Evolutionary conservation across 805 yeast genomes (phyloP), one percentile per base, ranked within the genome.

Genomic region (Candida taoyuanica): DNA sequence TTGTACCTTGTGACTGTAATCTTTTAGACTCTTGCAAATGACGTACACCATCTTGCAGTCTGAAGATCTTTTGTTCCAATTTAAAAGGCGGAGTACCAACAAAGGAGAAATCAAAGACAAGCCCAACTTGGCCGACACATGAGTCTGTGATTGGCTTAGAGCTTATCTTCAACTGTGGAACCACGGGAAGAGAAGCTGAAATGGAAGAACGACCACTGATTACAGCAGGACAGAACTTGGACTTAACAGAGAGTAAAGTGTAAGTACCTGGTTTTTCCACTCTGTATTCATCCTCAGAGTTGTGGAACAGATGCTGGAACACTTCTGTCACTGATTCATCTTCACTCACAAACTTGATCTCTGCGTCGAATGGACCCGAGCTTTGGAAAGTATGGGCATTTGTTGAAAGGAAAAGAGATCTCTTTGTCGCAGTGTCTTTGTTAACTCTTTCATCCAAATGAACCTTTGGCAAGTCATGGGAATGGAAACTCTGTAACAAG

Each of bases 111-210:
- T 81, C 85, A 44, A 86, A 87, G 23, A 71, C 68, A 42, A 88
- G 77, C 0, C 97, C 98, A 7, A 87, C 80, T 31, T 88, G 86
- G 0, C 98, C 98, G 21, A 93, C 84, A 64, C 99, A 93, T 34
- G 82, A 76, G 52, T 91, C 98, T 18, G 77, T 67, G 3, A 91
- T 76, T 3, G 91, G 64, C 8, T 58, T 57, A 3, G 71, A 59
- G 19, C 50, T 55, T 13, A 74, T 69, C 3, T 56, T 47, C 17
- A 78, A 43, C 17, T 63, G 53, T 8, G 84, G 81, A 25, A 71
- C 70, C 4, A 78, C 71, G 5, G 84, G 81, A 24, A 64, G 63
- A 1, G 87, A 76, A 1, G 86, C 70, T 14, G 65, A 54, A 9
- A 83, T 66, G 2, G 66, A 58, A 1, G 78, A 69, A 9, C 74